Evolutionary conservation across 2,329 filamentous ascomycete genomes (phyloP), one percentile per base, ranked within the genome.

Genomic region (Neonectria faginata): DNA sequence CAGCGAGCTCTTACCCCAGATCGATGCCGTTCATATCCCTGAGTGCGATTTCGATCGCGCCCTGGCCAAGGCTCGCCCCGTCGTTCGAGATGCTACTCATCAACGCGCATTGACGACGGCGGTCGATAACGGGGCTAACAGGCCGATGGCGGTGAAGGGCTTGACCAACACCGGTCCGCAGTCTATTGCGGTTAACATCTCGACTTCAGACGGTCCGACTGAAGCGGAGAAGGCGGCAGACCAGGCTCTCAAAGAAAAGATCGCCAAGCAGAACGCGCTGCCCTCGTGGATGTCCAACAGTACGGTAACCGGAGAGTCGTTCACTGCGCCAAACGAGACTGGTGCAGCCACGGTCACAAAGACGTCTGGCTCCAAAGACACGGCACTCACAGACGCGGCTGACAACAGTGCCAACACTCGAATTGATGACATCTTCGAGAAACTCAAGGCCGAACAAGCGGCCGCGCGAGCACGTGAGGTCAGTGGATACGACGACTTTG

Each of bases 31-130:
- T 6, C 83, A 88, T 41, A 88, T 97, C 7, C 92, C 92, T 2
- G 90, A 90, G 68, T 91, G 91, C 74, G 90, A 87, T 68, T 93
- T 93, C 70, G 90, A 93, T 54, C 84, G 87, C 22, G 91, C 92
- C 2, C 82, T 92, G 25, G 83, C 85, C 25, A 85, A 85, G 56
- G 86, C 87, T 18, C 84, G 89, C 14, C 88, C 89, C 3, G 87
- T 94, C 27, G 79, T 88, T 57, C 86, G 91, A 68, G 89, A 92
- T 68, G 86, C 88, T 45, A 88, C 86, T 11, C 85, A 94, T 76
- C 90, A 91, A 67, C 88, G 86, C 5, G 86, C 84, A 18, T 82
- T 83, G 54, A 89, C 88, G 7, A 82, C 87, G 36, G 85, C 87
- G 20, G 83, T 91, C 10, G 87, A 89, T 57, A 74, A 80, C 29